Conservation (phyloP, 2,329 filamentous ascomycete species). For the Pseudogymnoascus sp. region DNA sequence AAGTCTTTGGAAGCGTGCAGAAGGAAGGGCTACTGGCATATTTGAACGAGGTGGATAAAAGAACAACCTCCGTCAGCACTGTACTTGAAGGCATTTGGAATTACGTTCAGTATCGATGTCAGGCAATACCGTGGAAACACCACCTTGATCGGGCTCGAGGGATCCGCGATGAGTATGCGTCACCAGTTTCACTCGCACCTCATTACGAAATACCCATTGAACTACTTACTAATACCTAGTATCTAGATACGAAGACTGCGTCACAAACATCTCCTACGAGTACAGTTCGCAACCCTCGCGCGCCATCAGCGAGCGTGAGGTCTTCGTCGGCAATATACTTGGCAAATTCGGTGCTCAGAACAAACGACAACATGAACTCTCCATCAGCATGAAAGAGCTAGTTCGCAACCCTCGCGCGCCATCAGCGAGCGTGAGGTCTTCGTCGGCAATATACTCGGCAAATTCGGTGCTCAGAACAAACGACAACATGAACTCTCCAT, state of each 20-base stretch:
- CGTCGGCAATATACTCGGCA: conserved; percentile 47
- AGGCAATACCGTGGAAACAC: background rate
- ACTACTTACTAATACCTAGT: background rate
- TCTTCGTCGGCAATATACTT: conserved; percentile 50
- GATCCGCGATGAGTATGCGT: background rate
- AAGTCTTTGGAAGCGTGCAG: conserved; percentile 41
- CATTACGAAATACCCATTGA: background rate
- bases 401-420: conserved; percentile 29
- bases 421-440: conserved; percentile 48
- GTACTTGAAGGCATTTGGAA: background rate
- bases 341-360: conserved; percentile 36
- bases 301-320: conserved; percentile 42
- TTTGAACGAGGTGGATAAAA: background rate
- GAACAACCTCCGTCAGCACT: background rate
- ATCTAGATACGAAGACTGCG: conserved; percentile 43
- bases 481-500: conserved; percentile 34
- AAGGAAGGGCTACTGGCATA: conserved; percentile 12
- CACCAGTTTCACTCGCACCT: background rate
- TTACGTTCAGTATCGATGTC: background rate
- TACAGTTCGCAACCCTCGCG: conserved; percentile 33
- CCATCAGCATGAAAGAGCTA: conserved; percentile 35
- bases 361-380: conserved; percentile 33
- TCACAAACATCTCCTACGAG: conserved; percentile 39
- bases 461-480: conserved; percentile 31
- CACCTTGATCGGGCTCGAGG: background rate